A percentile compares a stretch with the other conserved stretches of the same genome.
These are phyloP conservation scores for Echinosophora koreensis DNA, from an alignment of 306 rosid species.

Conservation along the genomic window DNA sequence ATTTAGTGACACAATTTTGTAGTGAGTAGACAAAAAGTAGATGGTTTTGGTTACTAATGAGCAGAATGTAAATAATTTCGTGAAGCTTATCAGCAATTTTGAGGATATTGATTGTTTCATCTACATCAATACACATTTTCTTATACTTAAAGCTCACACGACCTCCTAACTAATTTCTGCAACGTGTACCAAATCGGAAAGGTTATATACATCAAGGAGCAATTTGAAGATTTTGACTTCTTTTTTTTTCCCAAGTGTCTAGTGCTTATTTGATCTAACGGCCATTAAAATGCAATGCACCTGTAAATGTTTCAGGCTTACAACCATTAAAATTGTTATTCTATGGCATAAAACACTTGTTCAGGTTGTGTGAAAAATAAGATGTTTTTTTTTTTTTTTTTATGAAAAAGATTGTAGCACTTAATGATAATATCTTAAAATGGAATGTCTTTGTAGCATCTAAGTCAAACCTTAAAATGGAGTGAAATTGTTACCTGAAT, in stretches of 20 bases:
- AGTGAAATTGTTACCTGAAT: too few species aligned
- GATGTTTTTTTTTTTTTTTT: background rate
- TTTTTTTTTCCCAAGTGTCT: background rate
- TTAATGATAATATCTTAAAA: background rate
- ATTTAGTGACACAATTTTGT: conserved; percentile 36
- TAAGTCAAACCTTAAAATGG: too few species aligned
- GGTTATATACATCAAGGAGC: background rate
- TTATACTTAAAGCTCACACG: background rate
- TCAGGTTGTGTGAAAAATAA: background rate
- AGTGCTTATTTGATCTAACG: background rate
- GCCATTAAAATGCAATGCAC: background rate
- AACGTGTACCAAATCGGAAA: background rate
- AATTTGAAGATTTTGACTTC: background rate
- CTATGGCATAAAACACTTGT: background rate
- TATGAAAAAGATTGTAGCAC: background rate
- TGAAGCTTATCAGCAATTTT: background rate
- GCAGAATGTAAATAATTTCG: conserved; percentile 25
- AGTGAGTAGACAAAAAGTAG: background rate
- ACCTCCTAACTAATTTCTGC: background rate
- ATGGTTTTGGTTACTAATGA: conserved; percentile 37
- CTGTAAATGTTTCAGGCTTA: background rate
- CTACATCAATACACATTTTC: background rate
- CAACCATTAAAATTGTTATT: background rate
- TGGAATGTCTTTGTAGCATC: background rate
- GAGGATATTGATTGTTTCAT: background rate